Percentiles rank a stretch among this genome's conserved stretches.
Conservation (phyloP, 2,329 filamentous ascomycete genomes). For the Diaporthe vexans region DNA sequence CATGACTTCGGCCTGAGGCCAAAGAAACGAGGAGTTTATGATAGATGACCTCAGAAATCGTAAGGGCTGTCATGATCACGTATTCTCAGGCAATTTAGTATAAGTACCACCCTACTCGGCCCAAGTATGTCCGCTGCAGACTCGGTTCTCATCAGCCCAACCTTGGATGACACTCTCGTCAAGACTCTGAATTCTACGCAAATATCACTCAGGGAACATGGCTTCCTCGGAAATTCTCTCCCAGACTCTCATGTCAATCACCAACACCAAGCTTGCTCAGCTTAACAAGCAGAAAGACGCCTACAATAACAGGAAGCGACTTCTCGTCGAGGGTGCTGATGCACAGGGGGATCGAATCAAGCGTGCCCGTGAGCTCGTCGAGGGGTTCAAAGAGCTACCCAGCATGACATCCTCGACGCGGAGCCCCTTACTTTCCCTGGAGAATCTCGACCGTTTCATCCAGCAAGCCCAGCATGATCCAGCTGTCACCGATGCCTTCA, state of each 20-base stretch:
- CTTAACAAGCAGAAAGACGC: constrained; percentile 64
- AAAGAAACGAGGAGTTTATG: background rate
- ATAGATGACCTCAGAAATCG: background rate
- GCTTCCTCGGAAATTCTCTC: constrained; percentile 59
- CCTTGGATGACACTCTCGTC: background rate
- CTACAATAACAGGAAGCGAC: constrained; percentile 62
- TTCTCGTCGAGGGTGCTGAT: constrained; percentile 53
- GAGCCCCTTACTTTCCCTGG: constrained; percentile 49
- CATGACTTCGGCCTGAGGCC: constrained; percentile 4
- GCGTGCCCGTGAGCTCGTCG: constrained; percentile 52
- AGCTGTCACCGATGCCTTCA: constrained; percentile 61
- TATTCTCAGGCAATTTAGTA: background rate
- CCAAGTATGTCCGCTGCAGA: background rate
- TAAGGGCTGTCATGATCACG: background rate
- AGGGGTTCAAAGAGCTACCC: constrained; percentile 53
- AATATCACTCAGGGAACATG: constrained; percentile 45
- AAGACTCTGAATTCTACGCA: constrained; percentile 32
- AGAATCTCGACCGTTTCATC: constrained; percentile 65
- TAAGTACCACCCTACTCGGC: background rate
- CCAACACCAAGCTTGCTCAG: constrained; percentile 69
- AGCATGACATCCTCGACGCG: constrained; percentile 49
- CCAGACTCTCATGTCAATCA: constrained; percentile 68
- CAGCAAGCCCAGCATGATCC: constrained; percentile 67
- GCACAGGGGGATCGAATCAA: constrained; percentile 47
- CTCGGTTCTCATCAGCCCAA: background rate